Percentiles rank a stretch among this genome's conserved stretches.
These are phyloP conservation scores for Chytriomyces sp. DNA, from an alignment of 192 early-diverging fungal genomes.

Conservation along the genomic window DNA sequence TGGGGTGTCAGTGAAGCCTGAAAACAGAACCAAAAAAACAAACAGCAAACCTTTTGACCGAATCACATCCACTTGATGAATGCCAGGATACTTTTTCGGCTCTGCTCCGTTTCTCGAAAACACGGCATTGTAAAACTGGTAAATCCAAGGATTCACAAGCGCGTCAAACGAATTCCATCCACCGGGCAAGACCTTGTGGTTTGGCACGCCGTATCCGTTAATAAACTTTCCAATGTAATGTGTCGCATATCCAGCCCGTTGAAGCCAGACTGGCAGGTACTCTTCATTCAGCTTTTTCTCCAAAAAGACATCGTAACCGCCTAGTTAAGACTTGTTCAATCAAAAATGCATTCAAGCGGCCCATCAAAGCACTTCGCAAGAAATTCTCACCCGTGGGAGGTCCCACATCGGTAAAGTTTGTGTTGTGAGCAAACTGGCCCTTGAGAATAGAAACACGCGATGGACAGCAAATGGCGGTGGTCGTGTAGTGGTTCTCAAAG, in stretches of 20 bases:
- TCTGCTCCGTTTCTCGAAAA: slow-evolving; percentile 65
- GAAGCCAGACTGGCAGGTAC: slow-evolving; percentile 60
- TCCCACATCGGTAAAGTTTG: slow-evolving; percentile 43
- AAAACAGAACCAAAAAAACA: background rate
- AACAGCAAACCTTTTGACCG: slow-evolving; percentile 23
- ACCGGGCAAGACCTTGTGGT: slow-evolving; percentile 43
- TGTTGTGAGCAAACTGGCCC: slow-evolving; percentile 71
- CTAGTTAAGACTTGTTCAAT: background rate
- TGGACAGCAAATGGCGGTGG: slow-evolving; percentile 69
- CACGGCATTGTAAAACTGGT: slow-evolving; percentile 59
- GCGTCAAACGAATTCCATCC: slow-evolving; percentile 45
- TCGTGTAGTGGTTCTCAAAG: slow-evolving; percentile 67
- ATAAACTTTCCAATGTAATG: slow-evolving; percentile 75
- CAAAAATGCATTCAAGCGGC: background rate
- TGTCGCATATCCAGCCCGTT: slow-evolving; percentile 63
- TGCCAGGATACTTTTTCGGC: slow-evolving; percentile 48
- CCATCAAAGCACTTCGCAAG: background rate
- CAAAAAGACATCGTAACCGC: slow-evolving; percentile 51
- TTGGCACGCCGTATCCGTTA: slow-evolving; percentile 52
- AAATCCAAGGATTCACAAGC: slow-evolving; percentile 63
- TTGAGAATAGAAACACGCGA: slow-evolving; percentile 63
- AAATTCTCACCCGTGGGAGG: background rate
- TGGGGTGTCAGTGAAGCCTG: background rate
- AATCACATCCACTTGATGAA: slow-evolving; percentile 59
- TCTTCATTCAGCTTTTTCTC: slow-evolving; percentile 44